Conservation (phyloP, 2,329 filamentous ascomycete species). For the Diaporthe batatas region DNA sequence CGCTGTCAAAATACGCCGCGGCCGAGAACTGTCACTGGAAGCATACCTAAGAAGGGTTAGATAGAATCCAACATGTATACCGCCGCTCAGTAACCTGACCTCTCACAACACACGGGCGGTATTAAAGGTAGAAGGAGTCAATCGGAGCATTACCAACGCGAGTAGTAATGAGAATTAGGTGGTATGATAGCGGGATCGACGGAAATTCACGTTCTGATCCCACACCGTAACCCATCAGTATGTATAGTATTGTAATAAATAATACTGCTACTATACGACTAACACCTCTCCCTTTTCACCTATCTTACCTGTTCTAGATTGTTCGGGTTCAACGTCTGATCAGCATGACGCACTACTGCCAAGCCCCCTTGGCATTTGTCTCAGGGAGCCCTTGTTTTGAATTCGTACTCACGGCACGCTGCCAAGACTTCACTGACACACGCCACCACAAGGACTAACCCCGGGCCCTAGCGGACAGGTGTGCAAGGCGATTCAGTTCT, state of each 20-base stretch:
- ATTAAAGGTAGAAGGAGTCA: too few relatives aligned
- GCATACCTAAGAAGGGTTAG: not conserved
- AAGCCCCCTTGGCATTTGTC: not conserved
- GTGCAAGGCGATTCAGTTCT: not conserved
- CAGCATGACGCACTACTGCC: not conserved
- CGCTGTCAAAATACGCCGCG: not conserved
- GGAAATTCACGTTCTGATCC: too few relatives aligned
- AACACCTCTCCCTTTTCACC: too few relatives aligned
- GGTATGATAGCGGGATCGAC: too few relatives aligned
- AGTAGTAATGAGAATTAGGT: too few relatives aligned
- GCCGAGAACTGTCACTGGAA: not conserved
- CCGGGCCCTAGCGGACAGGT: not conserved
- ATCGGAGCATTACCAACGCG: too few relatives aligned
- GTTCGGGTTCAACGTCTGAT: not conserved
- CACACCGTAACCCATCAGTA: too few relatives aligned
- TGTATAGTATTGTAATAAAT: too few relatives aligned
- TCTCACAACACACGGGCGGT: too few relatives aligned
- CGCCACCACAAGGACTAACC: not conserved
- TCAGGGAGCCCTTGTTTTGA: not conserved
- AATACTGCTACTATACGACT: too few relatives aligned
- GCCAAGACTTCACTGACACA: conserved; percentile 15
- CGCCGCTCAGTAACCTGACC: too few relatives aligned
- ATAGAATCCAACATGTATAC: too few relatives aligned
- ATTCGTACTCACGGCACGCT: not conserved
- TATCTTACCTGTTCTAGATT: not conserved